These are phyloP conservation scores for Zalerion maritima DNA, from an alignment of 495 filamentous ascomycete species.

Conservation along the genomic window DNA sequence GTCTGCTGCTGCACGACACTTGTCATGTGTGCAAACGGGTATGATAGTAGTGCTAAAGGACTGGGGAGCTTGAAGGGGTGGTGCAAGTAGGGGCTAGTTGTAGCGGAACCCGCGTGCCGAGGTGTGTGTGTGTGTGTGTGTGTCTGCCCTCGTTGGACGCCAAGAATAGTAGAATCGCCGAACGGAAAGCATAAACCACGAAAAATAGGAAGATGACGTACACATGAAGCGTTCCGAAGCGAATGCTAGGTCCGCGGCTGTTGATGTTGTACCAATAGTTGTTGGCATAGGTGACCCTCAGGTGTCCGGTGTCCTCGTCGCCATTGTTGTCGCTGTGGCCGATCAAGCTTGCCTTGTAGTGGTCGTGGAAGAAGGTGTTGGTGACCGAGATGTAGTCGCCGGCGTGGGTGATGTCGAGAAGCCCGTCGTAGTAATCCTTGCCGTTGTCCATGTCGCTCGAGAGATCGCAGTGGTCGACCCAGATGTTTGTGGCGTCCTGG, in stretches of 20 bases:
- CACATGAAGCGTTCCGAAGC: conserved; percentile 46
- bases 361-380: too few relatives aligned
- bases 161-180: too few relatives aligned
- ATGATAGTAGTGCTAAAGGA: too few relatives aligned
- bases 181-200: too few relatives aligned
- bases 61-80: too few relatives aligned
- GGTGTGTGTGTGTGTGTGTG: too few relatives aligned
- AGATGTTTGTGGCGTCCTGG: conserved; percentile 43
- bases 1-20: too few relatives aligned
- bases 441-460: conserved; percentile 37
- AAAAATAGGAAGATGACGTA: conserved; percentile 32
- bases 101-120: too few relatives aligned
- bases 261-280: conserved; percentile 45
- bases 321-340: conserved; percentile 43
- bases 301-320: conserved; percentile 34
- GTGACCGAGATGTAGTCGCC: conserved; percentile 37
- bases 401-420: conserved; percentile 45
- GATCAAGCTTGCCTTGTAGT: conserved; percentile 47
- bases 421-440: conserved; percentile 57
- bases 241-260: conserved; percentile 43
- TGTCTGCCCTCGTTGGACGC: too few relatives aligned
- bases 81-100: too few relatives aligned
- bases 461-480: conserved; percentile 57
- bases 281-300: conserved; percentile 46
- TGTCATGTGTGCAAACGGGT: too few relatives aligned